phyloP scores from a whole-genome alignment of 805 yeast genomes.

The Millerozyma miso region DNA sequence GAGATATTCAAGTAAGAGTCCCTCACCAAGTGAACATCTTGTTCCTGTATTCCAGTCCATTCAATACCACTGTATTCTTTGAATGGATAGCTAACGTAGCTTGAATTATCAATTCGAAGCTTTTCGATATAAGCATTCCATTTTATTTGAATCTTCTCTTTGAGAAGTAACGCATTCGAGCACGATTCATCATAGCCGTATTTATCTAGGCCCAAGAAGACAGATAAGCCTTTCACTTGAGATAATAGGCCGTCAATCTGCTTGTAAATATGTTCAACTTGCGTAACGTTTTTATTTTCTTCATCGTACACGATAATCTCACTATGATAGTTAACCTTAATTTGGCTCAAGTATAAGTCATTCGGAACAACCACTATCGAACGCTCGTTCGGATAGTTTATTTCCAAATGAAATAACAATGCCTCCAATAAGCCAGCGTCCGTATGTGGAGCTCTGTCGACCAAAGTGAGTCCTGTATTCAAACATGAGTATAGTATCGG shows the following conservation, averaged over 20 bases:
- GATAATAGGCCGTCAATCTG: background rate
- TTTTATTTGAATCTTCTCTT: conserved; percentile 8
- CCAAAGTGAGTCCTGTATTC: conserved; percentile 5
- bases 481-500: background rate
- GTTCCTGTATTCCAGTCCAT: background rate
- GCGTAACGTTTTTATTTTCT: background rate
- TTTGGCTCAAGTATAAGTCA: conserved; percentile 1
- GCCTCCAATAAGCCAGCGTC: conserved; percentile 6
- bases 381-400: conserved; percentile 11
- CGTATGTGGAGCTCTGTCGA: conserved; percentile 8
- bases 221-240: conserved; percentile 5
- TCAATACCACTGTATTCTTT: background rate
- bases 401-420: conserved; percentile 1
- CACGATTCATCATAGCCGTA: conserved; percentile 12
- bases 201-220: conserved; percentile 9
- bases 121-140: conserved; percentile 12
- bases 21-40: conserved; percentile 2
- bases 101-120: conserved; percentile 1
- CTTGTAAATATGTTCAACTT: background rate
- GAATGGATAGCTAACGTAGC: conserved; percentile 6
- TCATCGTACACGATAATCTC: background rate
- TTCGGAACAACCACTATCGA: conserved; percentile 13
- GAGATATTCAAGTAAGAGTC: conserved; percentile 2
- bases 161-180: conserved; percentile 16
- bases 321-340: background rate